phyloP scores from a whole-genome alignment of 352 stramenopile species.

The Peronospora destructor region DNA sequence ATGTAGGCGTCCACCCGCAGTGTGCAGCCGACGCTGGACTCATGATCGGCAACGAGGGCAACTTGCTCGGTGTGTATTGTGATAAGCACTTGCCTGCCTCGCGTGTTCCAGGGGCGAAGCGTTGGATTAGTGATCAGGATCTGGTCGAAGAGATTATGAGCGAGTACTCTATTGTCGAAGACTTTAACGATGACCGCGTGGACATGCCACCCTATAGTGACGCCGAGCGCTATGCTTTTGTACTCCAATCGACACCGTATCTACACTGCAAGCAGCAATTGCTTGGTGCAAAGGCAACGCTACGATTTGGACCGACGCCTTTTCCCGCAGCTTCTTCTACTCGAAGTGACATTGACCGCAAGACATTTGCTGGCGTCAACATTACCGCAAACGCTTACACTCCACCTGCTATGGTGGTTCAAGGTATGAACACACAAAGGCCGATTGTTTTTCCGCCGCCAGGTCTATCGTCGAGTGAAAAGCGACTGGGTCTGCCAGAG shows the following conservation, averaged over 20 bases:
- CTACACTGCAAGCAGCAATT: conserved; percentile 45
- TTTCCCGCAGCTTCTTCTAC: conserved; percentile 9
- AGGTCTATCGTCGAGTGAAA: conserved; percentile 8
- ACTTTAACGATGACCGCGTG: conserved; percentile 26
- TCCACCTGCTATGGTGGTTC: conserved; percentile 35
- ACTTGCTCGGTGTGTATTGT: conserved; percentile 69
- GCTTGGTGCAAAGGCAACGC: conserved; percentile 34
- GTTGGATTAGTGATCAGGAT: conserved; percentile 80
- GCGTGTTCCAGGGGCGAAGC: conserved; percentile 67
- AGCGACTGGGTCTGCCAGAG: conserved; percentile 38
- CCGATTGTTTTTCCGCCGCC: conserved; percentile 44
- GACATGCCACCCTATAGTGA: conserved; percentile 29
- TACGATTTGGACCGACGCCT: conserved; percentile 22
- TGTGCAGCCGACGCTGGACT: conserved; percentile 71
- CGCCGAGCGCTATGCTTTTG: conserved; percentile 52
- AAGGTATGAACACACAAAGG: conserved; percentile 36
- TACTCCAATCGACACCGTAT: conserved; percentile 70
- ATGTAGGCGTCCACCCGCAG: conserved; percentile 70
- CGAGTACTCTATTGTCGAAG: conserved; percentile 53
- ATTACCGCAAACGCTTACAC: conserved; percentile 38
- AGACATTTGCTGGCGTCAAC: conserved; percentile 25
- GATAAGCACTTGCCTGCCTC: conserved; percentile 72
- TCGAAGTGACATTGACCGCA: conserved; percentile 22
- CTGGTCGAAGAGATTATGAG: conserved; percentile 81
- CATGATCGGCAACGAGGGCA: conserved; percentile 69